phyloP scores from a whole-genome alignment of 495 filamentous ascomycete species.

The Lepidopterella palustris region DNA sequence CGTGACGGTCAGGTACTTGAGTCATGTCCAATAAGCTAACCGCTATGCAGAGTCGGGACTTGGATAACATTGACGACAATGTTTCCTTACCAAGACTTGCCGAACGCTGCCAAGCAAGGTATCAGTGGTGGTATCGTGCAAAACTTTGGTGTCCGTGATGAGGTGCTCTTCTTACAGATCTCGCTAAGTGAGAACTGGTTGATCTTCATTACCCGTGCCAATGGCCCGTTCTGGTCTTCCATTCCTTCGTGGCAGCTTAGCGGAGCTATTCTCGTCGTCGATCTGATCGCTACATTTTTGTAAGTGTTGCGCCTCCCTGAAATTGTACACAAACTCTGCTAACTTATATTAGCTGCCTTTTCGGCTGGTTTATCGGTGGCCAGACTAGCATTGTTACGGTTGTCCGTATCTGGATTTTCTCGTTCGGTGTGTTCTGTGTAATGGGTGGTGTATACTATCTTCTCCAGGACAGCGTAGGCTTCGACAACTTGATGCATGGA shows the following conservation, averaged over 20 bases:
- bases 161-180: conserved; percentile 83
- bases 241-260: conserved; percentile 75
- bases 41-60: conserved; percentile 65
- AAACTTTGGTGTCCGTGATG: conserved; percentile 75
- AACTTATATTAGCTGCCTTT: too few relatives aligned
- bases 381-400: conserved; percentile 69
- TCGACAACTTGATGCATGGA: conserved; percentile 90
- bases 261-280: conserved; percentile 70
- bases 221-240: conserved; percentile 78
- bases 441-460: conserved; percentile 63
- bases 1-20: too few relatives aligned
- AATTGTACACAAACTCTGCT: too few relatives aligned
- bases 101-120: conserved; percentile 29
- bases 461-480: conserved; percentile 65
- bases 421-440: conserved; percentile 76
- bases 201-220: conserved; percentile 91
- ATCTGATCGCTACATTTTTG: conserved; percentile 78
- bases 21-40: too few relatives aligned
- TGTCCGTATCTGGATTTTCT: conserved; percentile 84
- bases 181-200: conserved; percentile 92
- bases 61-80: conserved; percentile 55
- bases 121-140: conserved; percentile 72
- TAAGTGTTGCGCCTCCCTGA: too few relatives aligned
- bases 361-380: conserved; percentile 66
- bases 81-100: conserved; percentile 30